Evolutionary conservation across 1,284 basidiomycete species (phyloP).

Genomic region (Ustilago tritici): DNA sequence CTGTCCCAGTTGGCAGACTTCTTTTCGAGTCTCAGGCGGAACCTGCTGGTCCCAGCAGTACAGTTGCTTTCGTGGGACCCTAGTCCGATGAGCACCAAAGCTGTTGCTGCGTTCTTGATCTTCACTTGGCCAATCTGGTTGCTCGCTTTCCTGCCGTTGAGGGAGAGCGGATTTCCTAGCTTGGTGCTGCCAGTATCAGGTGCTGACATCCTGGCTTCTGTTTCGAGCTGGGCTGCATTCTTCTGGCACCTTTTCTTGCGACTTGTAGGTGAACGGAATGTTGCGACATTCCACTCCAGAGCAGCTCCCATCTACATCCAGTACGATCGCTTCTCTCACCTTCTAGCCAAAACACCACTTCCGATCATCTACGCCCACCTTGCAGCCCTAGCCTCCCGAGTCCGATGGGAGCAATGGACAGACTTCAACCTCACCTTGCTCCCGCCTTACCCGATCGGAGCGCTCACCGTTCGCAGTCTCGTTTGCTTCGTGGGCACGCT

Average conservation of each 20-base stretch:
- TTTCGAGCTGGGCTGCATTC: conserved; percentile 2
- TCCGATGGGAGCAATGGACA: conserved; percentile 35
- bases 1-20: conserved; percentile 64
- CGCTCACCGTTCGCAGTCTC: conserved; percentile 61
- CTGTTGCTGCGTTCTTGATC: conserved; percentile 60
- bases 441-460: conserved; percentile 66
- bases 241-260: conserved; percentile 26
- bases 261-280: conserved; percentile 25
- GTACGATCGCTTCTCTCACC: conserved; percentile 14
- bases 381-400: conserved; percentile 1
- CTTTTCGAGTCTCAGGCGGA: conserved; percentile 43
- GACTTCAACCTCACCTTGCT: conserved; percentile 49
- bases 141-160: conserved; percentile 57
- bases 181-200: conserved; percentile 48
- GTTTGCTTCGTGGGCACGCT: conserved; percentile 61
- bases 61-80: conserved; percentile 58
- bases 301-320: conserved; percentile 27
- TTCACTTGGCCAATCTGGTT: conserved; percentile 66
- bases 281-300: conserved; percentile 21
- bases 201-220: conserved; percentile 21
- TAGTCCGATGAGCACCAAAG: conserved; percentile 45
- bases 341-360: conserved; percentile 24
- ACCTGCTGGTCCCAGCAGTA: conserved; percentile 52
- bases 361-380: conserved; percentile 21
- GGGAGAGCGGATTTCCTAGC: conserved; percentile 36